A percentile compares a stretch with the other conserved stretches of the same genome.
Evolutionary conservation across 2,329 filamentous ascomycete genomes (phyloP).

Genomic region (Nannizziopsis barbatae): DNA sequence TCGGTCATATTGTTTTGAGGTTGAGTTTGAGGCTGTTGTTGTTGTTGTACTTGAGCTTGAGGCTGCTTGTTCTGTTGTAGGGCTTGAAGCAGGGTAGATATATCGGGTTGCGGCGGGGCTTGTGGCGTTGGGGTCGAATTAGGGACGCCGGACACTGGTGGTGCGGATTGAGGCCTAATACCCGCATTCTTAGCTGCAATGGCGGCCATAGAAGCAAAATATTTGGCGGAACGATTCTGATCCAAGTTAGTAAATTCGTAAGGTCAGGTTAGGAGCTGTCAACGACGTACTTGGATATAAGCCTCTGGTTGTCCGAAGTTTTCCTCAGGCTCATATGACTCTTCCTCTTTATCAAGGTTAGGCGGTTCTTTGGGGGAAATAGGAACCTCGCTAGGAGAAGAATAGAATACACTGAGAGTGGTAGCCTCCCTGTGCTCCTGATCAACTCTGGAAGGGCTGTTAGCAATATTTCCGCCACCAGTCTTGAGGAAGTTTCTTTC

Average conservation of each 20-base stretch:
- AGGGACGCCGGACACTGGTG: constrained; percentile 24
- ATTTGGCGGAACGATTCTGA: constrained; percentile 34
- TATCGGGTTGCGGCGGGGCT: constrained; percentile 26
- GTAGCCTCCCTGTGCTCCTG: constrained; percentile 39
- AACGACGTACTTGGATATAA: constrained; percentile 28
- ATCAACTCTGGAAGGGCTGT: constrained; percentile 33
- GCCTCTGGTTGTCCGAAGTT: constrained; percentile 36
- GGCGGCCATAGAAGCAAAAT: constrained; percentile 23
- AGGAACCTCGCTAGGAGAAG: constrained; percentile 37
- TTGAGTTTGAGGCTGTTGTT: constrained; percentile 23
- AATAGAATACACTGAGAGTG: constrained; percentile 40
- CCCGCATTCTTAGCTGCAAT: background rate
- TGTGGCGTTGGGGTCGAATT: constrained; percentile 16
- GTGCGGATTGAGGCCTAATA: background rate
- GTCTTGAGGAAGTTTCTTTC: constrained; percentile 33
- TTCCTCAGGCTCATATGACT: constrained; percentile 24
- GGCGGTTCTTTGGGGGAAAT: constrained; percentile 39
- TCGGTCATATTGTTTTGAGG: constrained; percentile 23
- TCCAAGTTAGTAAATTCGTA: background rate
- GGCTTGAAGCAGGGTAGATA: constrained; percentile 33
- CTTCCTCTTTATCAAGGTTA: constrained; percentile 27
- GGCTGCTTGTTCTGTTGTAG: constrained; percentile 28
- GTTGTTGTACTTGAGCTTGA: constrained; percentile 19
- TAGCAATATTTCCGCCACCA: constrained; percentile 31
- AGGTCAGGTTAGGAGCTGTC: background rate